These are phyloP conservation scores for Backusella macrospora DNA, from an alignment of 192 early-diverging fungal genomes.

Conservation along the genomic window DNA sequence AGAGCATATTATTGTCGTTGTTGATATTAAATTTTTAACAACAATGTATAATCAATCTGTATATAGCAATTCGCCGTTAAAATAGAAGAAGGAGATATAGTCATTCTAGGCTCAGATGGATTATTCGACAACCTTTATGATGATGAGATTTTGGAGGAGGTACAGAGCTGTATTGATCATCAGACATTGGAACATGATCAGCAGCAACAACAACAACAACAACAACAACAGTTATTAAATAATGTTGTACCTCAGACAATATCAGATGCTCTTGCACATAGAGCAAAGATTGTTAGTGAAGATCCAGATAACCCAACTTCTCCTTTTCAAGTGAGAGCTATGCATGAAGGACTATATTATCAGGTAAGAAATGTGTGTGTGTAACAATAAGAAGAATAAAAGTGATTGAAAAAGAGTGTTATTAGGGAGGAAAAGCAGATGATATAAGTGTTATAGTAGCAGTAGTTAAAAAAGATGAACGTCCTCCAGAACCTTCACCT, in stretches of 20 bases:
- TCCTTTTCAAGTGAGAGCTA: conserved; percentile 93
- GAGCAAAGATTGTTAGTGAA: conserved; percentile 79
- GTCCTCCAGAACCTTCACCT: conserved; percentile 54
- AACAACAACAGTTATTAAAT: conserved; percentile 26
- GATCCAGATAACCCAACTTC: conserved; percentile 73
- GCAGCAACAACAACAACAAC: conserved; percentile 26
- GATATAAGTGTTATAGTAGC: conserved; percentile 90
- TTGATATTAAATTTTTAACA: not conserved
- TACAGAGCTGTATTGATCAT: conserved; percentile 49
- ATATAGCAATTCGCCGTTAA: conserved; percentile 69
- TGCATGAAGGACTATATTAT: conserved; percentile 80
- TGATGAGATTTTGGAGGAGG: conserved; percentile 93
- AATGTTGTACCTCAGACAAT: conserved; percentile 72
- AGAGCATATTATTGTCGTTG: not conserved
- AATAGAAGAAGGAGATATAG: conserved; percentile 89
- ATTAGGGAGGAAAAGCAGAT: conserved; percentile 93
- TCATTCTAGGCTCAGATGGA: conserved; percentile 92
- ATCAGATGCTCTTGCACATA: conserved; percentile 75
- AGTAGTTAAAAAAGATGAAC: conserved; percentile 74
- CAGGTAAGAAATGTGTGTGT: conserved; percentile 28
- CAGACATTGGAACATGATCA: conserved; percentile 27
- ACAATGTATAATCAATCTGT: not conserved
- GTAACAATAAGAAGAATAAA: not conserved
- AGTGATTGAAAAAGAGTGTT: conserved; percentile 55
- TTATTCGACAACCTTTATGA: conserved; percentile 99